Conservation (phyloP, 306 rosid genomes). For the Fragaria nilgerrensis region DNA sequence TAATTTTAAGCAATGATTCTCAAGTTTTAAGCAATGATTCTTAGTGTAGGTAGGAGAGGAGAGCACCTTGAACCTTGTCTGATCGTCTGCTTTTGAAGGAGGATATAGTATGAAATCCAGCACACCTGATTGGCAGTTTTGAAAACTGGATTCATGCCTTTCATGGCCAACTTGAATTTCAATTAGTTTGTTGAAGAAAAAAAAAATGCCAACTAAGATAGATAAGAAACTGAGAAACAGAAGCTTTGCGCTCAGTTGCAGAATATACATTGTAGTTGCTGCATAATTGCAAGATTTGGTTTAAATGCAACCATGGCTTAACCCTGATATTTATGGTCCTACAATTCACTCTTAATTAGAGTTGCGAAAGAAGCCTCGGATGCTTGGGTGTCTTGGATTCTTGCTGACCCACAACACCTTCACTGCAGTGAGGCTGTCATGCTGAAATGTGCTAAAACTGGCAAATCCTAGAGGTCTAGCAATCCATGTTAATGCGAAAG, state of each 20-base stretch:
- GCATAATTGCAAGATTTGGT: not conserved
- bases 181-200: not conserved
- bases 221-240: not conserved
- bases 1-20: not conserved
- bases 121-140: not conserved
- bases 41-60: not conserved
- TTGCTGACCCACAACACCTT: not conserved
- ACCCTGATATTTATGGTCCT: not conserved
- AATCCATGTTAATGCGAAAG: not conserved
- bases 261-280: not conserved
- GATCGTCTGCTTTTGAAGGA: not conserved
- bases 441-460: not conserved
- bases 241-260: not conserved
- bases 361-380: not conserved
- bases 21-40: not conserved
- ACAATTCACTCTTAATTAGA: not conserved
- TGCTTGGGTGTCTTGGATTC: not conserved
- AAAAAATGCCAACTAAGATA: not conserved
- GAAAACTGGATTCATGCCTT: not conserved
- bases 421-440: not conserved
- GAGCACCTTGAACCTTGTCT: not conserved
- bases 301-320: not conserved
- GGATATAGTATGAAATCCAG: not conserved
- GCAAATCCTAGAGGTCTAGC: not conserved
- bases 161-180: not conserved